Evolutionary conservation across 1,284 basidiomycete species (phyloP).

Genomic region (Cryptococcus sp.): DNA sequence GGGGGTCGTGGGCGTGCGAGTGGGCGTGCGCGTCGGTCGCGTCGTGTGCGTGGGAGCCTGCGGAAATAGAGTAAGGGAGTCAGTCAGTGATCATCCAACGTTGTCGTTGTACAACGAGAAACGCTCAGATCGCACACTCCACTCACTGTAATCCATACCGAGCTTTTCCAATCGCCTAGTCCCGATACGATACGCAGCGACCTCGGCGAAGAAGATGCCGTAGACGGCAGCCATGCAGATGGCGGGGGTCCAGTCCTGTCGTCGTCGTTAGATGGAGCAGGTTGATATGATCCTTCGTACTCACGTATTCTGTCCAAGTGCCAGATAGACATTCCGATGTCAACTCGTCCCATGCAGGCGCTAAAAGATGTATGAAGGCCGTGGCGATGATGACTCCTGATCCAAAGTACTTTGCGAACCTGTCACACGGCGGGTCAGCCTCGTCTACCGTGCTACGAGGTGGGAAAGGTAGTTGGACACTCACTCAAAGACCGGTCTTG

Average conservation of each 20-base stretch:
- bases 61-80: conserved; percentile 57
- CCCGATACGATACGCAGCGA: conserved; percentile 71
- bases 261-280: background rate
- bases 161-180: conserved; percentile 47
- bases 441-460: background rate
- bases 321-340: conserved; percentile 69
- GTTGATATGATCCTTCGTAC: conserved; percentile 35
- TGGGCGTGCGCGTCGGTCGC: conserved; percentile 63
- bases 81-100: background rate
- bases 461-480: conserved; percentile 37
- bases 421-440: background rate
- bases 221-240: conserved; percentile 79
- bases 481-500: conserved; percentile 70
- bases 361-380: conserved; percentile 81
- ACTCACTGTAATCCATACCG: conserved; percentile 43
- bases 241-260: conserved; percentile 74
- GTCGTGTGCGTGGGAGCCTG: conserved; percentile 61
- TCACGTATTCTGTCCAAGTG: conserved; percentile 70
- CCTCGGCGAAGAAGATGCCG: conserved; percentile 77
- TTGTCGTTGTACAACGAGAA: background rate
- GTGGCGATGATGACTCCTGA: conserved; percentile 94
- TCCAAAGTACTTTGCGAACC: conserved; percentile 88
- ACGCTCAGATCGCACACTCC: conserved; percentile 2
- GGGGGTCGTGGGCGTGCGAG: conserved; percentile 67
- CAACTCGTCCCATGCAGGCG: conserved; percentile 73